Evolutionary conservation across 495 filamentous ascomycete species (phyloP).

Genomic region (Annulohypoxylon moriforme): DNA sequence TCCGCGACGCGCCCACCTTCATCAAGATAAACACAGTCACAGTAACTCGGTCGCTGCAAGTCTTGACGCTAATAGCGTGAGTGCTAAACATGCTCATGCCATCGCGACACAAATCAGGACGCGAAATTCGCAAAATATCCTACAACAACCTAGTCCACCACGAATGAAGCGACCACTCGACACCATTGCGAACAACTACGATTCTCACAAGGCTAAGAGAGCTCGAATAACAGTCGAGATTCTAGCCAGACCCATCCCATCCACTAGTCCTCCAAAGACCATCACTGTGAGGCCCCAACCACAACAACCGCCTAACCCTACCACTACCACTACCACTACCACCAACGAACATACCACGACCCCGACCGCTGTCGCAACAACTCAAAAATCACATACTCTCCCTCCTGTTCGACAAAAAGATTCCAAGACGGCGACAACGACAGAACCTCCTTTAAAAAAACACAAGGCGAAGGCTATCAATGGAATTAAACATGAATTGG

Average conservation of each 20-base stretch:
- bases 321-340: too few relatives aligned
- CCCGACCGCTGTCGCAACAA: conserved; percentile 27
- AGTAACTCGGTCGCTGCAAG: conserved; percentile 11
- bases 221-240: conserved; percentile 57
- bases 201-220: conserved; percentile 51
- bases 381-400: conserved; percentile 13
- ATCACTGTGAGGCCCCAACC: conserved; percentile 51
- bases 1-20: conserved; percentile 38
- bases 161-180: conserved; percentile 51
- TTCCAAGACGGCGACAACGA: conserved; percentile 39
- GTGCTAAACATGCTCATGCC: conserved; percentile 36
- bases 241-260: conserved; percentile 40
- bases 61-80: conserved; percentile 30
- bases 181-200: conserved; percentile 46
- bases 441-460: conserved; percentile 50
- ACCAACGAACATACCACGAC: conserved; percentile 30
- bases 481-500: conserved; percentile 65
- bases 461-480: conserved; percentile 62
- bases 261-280: conserved; percentile 39
- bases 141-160: conserved; percentile 38
- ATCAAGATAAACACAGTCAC: conserved; percentile 35
- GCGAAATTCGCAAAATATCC: conserved; percentile 43
- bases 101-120: conserved; percentile 42
- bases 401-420: conserved; percentile 19
- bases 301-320: conserved; percentile 25